Evolutionary conservation across 75 land plant genomes (phyloP), one percentile per base, ranked within the genome.

Genomic region (Larix kaempferi): DNA sequence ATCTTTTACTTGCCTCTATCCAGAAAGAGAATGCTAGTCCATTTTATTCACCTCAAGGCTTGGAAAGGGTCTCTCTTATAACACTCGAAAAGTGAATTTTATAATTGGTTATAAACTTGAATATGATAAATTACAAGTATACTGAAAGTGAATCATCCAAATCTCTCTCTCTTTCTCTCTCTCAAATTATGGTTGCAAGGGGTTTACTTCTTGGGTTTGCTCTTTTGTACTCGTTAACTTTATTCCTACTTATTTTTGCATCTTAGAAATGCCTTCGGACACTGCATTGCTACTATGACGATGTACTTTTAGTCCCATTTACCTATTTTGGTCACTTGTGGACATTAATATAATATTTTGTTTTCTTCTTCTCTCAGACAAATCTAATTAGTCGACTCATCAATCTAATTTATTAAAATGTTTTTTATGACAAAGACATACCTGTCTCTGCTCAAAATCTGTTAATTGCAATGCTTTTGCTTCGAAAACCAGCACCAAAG

Each of bases 381-480:
- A 49, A 49, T 49, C 12, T 49, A 49, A 49, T 49, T 49, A 49
- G 54, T 5, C 13, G 73, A 22, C 19, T 23, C 22, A 8, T 76
- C 12, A 16, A 23, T 44, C 19, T 65, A 44, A 39, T 72, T 17
- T 72, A 14, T 25, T 15, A 21, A 41, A 61, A 61, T 73, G 26
- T 21, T 67, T 14, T 33, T 35, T 19, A 13, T 26, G 37, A 35
- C 16, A 52, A 56, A 19, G 5, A n/a, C 56, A 35, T 27, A 19
- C 99, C 95, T 94, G 95, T 86, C 99, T 83, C 62, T 89, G 76
- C 61, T 90, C 90, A 76, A 96, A 94, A 85, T 94, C 99, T 73
- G 91, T 85, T 59, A 96, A 69, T 74, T 91, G 71, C 73, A 96
- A 82, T 52, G 91, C 89, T 82, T 96, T 94, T 13, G 99, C 98